Evolutionary conservation across 2,329 filamentous ascomycete genomes (phyloP), one percentile per base, ranked within the genome.

Genomic region (Neofusicoccum ribis): DNA sequence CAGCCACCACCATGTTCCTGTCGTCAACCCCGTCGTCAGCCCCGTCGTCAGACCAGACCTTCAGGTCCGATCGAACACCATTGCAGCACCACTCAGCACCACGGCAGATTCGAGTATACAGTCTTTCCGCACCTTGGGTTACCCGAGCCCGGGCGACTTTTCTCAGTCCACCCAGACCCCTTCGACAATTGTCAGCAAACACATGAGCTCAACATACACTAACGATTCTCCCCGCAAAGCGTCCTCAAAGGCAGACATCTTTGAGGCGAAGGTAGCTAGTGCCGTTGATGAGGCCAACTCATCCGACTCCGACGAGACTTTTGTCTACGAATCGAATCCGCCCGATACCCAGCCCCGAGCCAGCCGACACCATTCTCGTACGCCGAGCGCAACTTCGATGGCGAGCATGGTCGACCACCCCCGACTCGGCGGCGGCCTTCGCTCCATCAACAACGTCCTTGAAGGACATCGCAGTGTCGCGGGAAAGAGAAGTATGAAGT

Each of bases 271-370:
- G 75, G 93, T 99, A 70, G 94, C 94, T 59, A 97, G 89, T 76
- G 94, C 94, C 8, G 93, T 99, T 61, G 94, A 98, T 75, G 93
- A 98, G 77, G 93, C 92, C 50, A 91, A 97, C 77, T 96, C 94
- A 12, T 97, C 94, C 6, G 95, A 99, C 76, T 98, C 94, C 1
- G 95, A 97, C 73, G 95, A 98, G 78, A 98, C 95, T 0, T 99
- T 98, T 77, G 95, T 99, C 15, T 99, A 99, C 79, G 95, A 99
- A 78, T 98, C 95, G 31, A 99, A 99, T 73, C 95, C 94, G 9
- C 84, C 85, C 14, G 87, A 89, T 69, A 81, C 83, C 27, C 82
- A 79, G 63, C 78, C 84, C 36, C 81, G 85, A 60, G 91, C 92
- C 60, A 86, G 88, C 68, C 87, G 93, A 67, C 92, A 94, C 77